Evolutionary conservation across 805 yeast species (phyloP).

Genomic region (Candida arabinofermentans): DNA sequence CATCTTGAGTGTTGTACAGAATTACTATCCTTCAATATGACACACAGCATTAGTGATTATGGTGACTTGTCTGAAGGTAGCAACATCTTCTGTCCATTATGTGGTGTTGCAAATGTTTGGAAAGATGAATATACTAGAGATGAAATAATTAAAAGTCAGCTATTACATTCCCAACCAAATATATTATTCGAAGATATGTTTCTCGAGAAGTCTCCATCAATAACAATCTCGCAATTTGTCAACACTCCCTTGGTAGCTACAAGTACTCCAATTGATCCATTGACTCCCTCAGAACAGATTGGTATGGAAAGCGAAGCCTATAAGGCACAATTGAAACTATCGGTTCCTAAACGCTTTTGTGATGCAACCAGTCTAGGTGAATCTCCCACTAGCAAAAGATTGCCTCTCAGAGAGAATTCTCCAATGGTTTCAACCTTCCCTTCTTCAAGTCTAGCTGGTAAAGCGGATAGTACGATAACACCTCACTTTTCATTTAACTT

Average conservation of each 20-base stretch:
- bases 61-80: not conserved
- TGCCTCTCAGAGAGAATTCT: slow-evolving; percentile 8
- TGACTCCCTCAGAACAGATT: too few relatives aligned
- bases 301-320: slow-evolving; percentile 14
- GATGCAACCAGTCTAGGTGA: slow-evolving; percentile 3
- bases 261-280: slow-evolving; percentile 23
- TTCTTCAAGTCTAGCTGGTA: slow-evolving; percentile 2
- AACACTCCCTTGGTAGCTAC: slow-evolving; percentile 14
- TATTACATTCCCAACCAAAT: slow-evolving; percentile 5
- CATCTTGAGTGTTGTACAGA: slow-evolving; percentile 42
- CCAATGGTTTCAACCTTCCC: slow-evolving; percentile 15
- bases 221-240: slow-evolving; percentile 1
- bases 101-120: slow-evolving; percentile 12
- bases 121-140: slow-evolving; percentile 16
- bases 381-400: slow-evolving; percentile 13
- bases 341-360: not conserved
- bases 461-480: too few relatives aligned
- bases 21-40: slow-evolving; percentile 13
- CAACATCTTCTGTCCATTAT: slow-evolving; percentile 15
- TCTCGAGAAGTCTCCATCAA: slow-evolving; percentile 3
- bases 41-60: slow-evolving; percentile 1
- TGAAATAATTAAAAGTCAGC: slow-evolving; percentile 10
- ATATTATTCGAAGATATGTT: slow-evolving; percentile 2
- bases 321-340: not conserved
- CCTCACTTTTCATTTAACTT: not conserved